Conservation (phyloP, 768 basidiomycete genomes). For the Lactarius indigo region DNA sequence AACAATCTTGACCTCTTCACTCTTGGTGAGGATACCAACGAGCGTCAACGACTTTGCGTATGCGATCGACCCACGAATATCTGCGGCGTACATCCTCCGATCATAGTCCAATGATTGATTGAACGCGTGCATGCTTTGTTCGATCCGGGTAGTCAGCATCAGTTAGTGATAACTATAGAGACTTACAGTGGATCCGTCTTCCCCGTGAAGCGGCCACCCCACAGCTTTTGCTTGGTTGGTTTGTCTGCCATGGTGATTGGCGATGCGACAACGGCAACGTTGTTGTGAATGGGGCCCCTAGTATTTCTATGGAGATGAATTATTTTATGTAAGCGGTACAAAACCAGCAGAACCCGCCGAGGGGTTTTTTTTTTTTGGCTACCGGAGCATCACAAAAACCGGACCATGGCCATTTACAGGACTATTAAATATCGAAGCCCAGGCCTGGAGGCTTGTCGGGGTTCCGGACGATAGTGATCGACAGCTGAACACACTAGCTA, state of each 20-base stretch:
- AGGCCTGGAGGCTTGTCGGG: too few species aligned
- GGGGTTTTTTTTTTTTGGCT: too few species aligned
- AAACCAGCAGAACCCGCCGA: too few species aligned
- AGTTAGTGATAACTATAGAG: neutral
- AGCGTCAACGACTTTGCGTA: conserved; percentile 85
- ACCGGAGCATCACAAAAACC: too few species aligned
- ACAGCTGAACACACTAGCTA: too few species aligned
- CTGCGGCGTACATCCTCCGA: conserved; percentile 87
- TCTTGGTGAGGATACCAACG: conserved; percentile 73
- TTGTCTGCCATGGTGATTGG: conserved; percentile 35
- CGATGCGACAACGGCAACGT: neutral
- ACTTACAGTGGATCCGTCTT: conserved; percentile 81
- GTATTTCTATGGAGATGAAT: too few species aligned
- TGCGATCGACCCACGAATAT: conserved; percentile 92
- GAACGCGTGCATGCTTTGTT: conserved; percentile 87
- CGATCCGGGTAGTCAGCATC: conserved; percentile 16
- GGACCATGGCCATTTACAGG: too few species aligned
- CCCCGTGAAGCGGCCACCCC: conserved; percentile 87
- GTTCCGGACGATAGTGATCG: too few species aligned
- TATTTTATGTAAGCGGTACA: too few species aligned
- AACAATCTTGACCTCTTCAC: conserved; percentile 71
- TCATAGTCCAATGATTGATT: conserved; percentile 96
- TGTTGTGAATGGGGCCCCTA: too few species aligned
- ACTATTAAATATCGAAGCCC: too few species aligned
- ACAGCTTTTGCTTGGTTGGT: conserved; percentile 68